Conservation (phyloP, 306 rosid species). For the Sphenostylis stenocarpa region DNA sequence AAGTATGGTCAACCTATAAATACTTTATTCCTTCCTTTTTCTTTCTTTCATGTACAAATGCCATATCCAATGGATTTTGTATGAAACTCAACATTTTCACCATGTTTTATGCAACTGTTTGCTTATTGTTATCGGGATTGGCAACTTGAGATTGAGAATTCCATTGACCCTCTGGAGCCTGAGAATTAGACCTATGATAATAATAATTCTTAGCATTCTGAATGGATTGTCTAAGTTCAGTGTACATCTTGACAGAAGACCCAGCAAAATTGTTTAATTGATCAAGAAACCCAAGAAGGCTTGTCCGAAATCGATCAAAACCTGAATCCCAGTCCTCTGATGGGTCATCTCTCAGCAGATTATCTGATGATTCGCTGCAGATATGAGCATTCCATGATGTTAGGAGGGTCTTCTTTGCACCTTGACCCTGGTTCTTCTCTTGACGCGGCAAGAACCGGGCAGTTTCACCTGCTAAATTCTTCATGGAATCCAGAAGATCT, state of each 20-base stretch:
- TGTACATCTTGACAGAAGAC: conserved; percentile 59
- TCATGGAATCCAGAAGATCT: conserved; percentile 59
- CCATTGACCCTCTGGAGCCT: conserved; percentile 28
- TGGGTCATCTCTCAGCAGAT: conserved; percentile 47
- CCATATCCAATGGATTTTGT: conserved; percentile 31
- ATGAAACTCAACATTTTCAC: conserved; percentile 23
- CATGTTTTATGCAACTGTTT: conserved; percentile 1
- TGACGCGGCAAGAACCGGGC: conserved; percentile 62
- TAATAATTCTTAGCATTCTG: conserved; percentile 34
- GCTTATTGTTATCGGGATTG: conserved; percentile 14
- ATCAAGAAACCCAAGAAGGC: conserved; percentile 54
- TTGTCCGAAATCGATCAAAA: conserved; percentile 55
- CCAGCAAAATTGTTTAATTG: conserved; percentile 56
- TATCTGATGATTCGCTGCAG: conserved; percentile 47
- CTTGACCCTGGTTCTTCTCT: conserved; percentile 66
- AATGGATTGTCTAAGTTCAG: conserved; percentile 51
- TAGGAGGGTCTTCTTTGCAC: conserved; percentile 29
- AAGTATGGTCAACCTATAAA: conserved; percentile 13
- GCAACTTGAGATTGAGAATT: conserved; percentile 39
- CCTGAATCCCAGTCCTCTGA: conserved; percentile 51
- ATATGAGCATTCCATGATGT: conserved; percentile 46
- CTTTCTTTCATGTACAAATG: conserved; percentile 42
- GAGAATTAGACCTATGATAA: conserved; percentile 29
- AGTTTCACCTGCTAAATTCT: conserved; percentile 59
- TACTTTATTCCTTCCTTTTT: conserved; percentile 28